These are phyloP conservation scores for Periconia macrospinosa DNA, from an alignment of 2,329 filamentous ascomycete species.

Conservation along the genomic window DNA sequence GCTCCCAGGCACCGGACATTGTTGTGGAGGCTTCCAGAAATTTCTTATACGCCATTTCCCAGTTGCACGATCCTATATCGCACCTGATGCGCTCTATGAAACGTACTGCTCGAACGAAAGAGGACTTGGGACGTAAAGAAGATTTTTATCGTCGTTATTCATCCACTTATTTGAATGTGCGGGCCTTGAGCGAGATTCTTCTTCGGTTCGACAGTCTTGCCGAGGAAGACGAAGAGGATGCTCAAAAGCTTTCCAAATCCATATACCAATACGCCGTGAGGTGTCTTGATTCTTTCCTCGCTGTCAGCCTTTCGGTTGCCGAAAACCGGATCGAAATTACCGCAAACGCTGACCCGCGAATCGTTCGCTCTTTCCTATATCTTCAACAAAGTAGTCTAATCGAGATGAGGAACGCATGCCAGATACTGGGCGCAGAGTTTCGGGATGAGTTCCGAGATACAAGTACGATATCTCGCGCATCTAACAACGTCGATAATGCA, in stretches of 20 bases:
- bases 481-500: conserved; percentile 21
- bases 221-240: conserved; percentile 54
- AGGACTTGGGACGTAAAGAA: conserved; percentile 40
- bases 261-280: conserved; percentile 38
- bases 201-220: conserved; percentile 53
- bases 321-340: conserved; percentile 52
- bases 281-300: conserved; percentile 41
- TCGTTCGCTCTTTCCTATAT: conserved; percentile 61
- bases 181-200: conserved; percentile 58
- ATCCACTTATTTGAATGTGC: conserved; percentile 58
- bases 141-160: conserved; percentile 59
- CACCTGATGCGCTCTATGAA: conserved; percentile 42
- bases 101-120: conserved; percentile 47
- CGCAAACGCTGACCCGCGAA: conserved; percentile 58
- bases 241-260: conserved; percentile 38
- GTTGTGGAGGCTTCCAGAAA: conserved; percentile 60
- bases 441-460: conserved; percentile 37
- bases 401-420: conserved; percentile 63
- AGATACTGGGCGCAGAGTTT: conserved; percentile 50
- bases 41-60: conserved; percentile 58
- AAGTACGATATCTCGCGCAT: conserved; percentile 21
- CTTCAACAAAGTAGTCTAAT: conserved; percentile 61
- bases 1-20: conserved; percentile 50
- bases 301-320: conserved; percentile 38
- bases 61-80: conserved; percentile 46